A percentile compares a stretch with the other conserved stretches of the same genome.
phyloP scores from a whole-genome alignment of 208 protist species.

The Vickermania ingenoplastis region DNA sequence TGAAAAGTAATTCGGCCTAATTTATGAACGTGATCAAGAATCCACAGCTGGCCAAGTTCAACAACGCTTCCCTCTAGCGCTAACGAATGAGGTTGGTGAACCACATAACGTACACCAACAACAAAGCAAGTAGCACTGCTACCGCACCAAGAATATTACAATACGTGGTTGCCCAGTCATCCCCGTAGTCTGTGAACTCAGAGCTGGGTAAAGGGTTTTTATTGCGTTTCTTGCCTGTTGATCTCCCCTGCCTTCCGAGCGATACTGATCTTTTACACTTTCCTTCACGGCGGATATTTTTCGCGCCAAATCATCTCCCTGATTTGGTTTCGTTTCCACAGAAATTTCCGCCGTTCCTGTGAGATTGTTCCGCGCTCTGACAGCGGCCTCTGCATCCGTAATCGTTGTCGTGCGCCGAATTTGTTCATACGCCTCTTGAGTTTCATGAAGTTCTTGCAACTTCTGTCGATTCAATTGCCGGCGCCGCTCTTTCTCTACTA shows the following conservation, averaged over 20 bases:
- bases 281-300: neutral
- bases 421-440: slow-evolving; percentile 6
- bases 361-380: neutral
- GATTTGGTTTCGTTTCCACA: neutral
- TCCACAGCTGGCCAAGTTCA: too few species aligned
- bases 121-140: slow-evolving; percentile 13
- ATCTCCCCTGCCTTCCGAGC: neutral
- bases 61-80: too few species aligned
- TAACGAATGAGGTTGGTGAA: slow-evolving; percentile 41
- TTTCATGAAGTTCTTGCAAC: slow-evolving; percentile 9
- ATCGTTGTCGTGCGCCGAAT: neutral
- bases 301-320: neutral
- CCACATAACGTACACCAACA: slow-evolving; percentile 39
- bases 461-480: slow-evolving; percentile 10
- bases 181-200: slow-evolving; percentile 32
- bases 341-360: neutral
- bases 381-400: neutral
- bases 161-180: slow-evolving; percentile 15
- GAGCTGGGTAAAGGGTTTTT: slow-evolving; percentile 11
- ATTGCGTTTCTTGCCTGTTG: slow-evolving; percentile 4
- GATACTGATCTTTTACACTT: slow-evolving; percentile 9
- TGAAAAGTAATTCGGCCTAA: too few species aligned
- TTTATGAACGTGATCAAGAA: too few species aligned
- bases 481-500: neutral
- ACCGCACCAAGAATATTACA: slow-evolving; percentile 16